A percentile compares a stretch with the other conserved stretches of the same genome.
Conservation (phyloP, 495 filamentous ascomycete species). For the Usnea hakonensis region DNA sequence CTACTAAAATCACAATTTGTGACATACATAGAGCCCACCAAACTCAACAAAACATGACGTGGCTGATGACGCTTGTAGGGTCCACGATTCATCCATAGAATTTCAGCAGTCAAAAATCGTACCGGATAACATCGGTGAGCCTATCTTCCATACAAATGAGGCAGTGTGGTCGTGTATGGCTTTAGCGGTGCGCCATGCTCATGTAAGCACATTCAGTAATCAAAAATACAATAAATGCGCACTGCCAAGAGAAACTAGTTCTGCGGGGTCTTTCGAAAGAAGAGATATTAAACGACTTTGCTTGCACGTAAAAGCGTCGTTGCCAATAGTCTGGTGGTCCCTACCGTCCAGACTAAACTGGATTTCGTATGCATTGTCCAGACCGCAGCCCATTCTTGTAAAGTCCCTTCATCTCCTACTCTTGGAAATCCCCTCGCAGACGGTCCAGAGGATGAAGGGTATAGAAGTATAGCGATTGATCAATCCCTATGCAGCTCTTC, state of each 20-base stretch:
- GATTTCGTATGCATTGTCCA: neutral
- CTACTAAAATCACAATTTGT: neutral
- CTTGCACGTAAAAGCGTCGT: neutral
- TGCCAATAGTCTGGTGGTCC: neutral
- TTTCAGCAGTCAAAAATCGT: no score
- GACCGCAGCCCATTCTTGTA: neutral
- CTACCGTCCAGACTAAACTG: neutral
- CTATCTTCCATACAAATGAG: neutral
- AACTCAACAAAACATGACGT: neutral
- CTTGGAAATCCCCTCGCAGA: neutral
- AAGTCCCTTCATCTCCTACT: neutral
- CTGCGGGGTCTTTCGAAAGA: neutral
- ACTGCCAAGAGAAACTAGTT: neutral
- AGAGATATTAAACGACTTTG: neutral
- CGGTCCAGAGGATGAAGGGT: neutral
- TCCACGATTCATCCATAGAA: neutral
- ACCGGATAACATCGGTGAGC: conserved; percentile 11
- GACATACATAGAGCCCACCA: neutral
- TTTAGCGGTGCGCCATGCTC: neutral
- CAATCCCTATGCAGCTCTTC: neutral
- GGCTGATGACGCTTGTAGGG: neutral
- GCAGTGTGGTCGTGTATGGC: no score
- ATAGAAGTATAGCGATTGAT: neutral
- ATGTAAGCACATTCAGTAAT: neutral
- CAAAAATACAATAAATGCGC: neutral